phyloP scores from a whole-genome alignment of 768 basidiomycete genomes.

The Leccinum truebloodii region DNA sequence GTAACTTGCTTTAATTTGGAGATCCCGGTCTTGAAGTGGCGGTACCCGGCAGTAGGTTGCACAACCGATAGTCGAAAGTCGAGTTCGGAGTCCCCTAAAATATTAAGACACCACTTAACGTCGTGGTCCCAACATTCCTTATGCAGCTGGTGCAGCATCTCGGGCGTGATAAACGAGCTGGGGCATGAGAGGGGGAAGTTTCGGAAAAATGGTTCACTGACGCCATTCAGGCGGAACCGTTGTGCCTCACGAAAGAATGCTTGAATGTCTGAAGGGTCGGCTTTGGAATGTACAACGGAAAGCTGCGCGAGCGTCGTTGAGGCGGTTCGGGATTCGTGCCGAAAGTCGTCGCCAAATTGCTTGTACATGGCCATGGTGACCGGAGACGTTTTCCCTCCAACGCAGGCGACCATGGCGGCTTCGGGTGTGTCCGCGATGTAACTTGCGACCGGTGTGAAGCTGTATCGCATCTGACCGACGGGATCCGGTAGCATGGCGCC shows the following conservation, averaged over 20 bases:
- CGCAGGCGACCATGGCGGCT: too few species aligned
- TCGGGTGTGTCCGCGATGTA: too few species aligned
- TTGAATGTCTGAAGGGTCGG: too few species aligned
- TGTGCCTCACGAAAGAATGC: not conserved
- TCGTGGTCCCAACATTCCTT: not conserved
- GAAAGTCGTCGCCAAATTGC: too few species aligned
- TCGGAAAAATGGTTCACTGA: not conserved
- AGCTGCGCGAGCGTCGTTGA: too few species aligned
- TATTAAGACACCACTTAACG: not conserved
- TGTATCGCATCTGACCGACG: too few species aligned
- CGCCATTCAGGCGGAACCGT: not conserved
- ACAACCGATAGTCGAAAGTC: not conserved
- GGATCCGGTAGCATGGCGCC: too few species aligned
- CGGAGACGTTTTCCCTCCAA: too few species aligned
- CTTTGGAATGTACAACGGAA: too few species aligned
- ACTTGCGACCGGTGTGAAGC: too few species aligned
- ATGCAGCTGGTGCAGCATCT: not conserved
- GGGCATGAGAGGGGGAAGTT: not conserved
- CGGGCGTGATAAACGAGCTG: not conserved
- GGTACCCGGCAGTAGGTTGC: not conserved
- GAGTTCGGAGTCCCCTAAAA: not conserved
- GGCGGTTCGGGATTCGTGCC: too few species aligned
- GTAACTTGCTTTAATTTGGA: not conserved
- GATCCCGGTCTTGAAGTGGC: not conserved
- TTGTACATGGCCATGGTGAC: too few species aligned